These are phyloP conservation scores for Xylariales sp. DNA, from an alignment of 2,329 filamentous ascomycete genomes.

Conservation along the genomic window DNA sequence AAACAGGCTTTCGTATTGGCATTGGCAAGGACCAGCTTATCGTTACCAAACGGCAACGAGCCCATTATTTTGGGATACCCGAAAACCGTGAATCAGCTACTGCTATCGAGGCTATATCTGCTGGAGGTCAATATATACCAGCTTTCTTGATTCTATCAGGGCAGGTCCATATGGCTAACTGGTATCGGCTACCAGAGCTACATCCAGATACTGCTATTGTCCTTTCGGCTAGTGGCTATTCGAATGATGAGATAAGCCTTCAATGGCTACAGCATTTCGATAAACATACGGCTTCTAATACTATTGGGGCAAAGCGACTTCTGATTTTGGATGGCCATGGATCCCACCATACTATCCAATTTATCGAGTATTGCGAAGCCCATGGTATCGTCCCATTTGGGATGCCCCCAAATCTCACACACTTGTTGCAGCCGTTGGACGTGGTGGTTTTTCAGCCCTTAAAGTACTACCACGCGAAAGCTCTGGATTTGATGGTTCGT, in stretches of 20 bases:
- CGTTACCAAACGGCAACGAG: conserved; percentile 2
- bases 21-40: conserved; percentile 5
- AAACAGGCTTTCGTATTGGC: conserved; percentile 8
- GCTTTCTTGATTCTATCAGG: conserved; percentile 11
- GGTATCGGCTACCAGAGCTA: conserved; percentile 1
- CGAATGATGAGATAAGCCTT: conserved; percentile 7
- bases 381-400: conserved; percentile 12
- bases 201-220: conserved; percentile 6
- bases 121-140: conserved; percentile 1
- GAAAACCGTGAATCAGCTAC: conserved; percentile 13
- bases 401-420: conserved; percentile 7
- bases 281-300: neutral
- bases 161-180: conserved; percentile 3
- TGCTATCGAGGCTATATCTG: conserved; percentile 10
- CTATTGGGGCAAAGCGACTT: conserved; percentile 1
- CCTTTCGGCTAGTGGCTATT: conserved; percentile 6
- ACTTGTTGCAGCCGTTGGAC: conserved; percentile 9
- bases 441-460: conserved; percentile 8
- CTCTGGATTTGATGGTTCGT: conserved; percentile 1
- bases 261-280: conserved; percentile 6
- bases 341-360: conserved; percentile 12
- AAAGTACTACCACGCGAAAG: conserved; percentile 7
- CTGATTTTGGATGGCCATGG: conserved; percentile 14
- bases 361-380: conserved; percentile 11
- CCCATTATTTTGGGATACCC: conserved; percentile 4